A percentile compares a stretch with the other conserved stretches of the same genome.
These are phyloP conservation scores for Pinus albicaulis DNA, from an alignment of 75 land plant species.

Conservation along the genomic window DNA sequence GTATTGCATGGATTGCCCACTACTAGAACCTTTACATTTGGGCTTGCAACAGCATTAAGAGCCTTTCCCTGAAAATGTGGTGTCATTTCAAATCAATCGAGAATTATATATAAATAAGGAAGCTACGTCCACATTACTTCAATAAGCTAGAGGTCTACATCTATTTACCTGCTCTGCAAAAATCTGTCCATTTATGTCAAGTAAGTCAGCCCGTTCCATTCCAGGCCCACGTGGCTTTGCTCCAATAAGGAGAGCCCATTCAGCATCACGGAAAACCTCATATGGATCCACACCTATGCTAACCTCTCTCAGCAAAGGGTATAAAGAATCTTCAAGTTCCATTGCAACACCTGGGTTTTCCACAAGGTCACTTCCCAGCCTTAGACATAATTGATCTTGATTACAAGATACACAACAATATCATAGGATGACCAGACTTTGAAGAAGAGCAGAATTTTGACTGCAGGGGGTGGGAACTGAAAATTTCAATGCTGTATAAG, in stretches of 20 bases:
- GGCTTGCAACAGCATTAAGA: slow-evolving; percentile 86
- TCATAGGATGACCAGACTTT: no score
- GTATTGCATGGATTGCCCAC: slow-evolving; percentile 99
- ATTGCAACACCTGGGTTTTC: slow-evolving; percentile 80
- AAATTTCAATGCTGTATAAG: no score
- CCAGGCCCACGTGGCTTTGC: slow-evolving; percentile 99
- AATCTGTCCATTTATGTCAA: slow-evolving; percentile 93
- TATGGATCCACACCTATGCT: slow-evolving; percentile 82
- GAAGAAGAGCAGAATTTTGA: no score
- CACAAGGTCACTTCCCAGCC: background rate
- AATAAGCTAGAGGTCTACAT: background rate
- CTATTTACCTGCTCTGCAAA: slow-evolving; percentile 86
- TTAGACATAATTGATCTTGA: background rate
- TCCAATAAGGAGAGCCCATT: slow-evolving; percentile 98
- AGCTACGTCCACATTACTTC: background rate
- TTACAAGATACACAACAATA: background rate
- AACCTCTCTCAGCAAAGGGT: slow-evolving; percentile 93
- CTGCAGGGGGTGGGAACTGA: no score
- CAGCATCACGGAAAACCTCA: slow-evolving; percentile 88
- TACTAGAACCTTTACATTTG: slow-evolving; percentile 88
- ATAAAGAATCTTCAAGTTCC: slow-evolving; percentile 98
- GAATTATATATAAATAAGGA: slow-evolving; percentile 16
- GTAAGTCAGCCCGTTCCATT: slow-evolving; percentile 88
- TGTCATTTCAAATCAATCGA: slow-evolving; percentile 7
- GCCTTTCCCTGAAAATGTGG: slow-evolving; percentile 67